Base-by-base conservation (phyloP, 192 early-diverging fungal genomes). In the Backusella tuberculispora region DNA sequence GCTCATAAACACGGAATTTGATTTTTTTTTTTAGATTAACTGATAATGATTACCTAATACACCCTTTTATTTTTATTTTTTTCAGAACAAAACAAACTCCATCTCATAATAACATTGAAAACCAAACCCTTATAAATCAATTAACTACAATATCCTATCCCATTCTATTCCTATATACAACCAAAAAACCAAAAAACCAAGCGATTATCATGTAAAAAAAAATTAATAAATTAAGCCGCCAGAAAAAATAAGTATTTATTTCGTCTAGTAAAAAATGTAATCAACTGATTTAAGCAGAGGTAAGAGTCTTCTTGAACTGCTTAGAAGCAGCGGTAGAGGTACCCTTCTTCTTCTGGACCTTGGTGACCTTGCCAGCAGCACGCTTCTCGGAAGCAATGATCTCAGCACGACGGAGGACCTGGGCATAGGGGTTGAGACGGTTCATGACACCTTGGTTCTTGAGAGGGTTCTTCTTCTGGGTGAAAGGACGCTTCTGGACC, bases 381-480 rank as follows among this genome's bases (percentile, higher is more conserved):
- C 63, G 72, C 68, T 81, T 80, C 82, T 90, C 87, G 78, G 83
- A 81, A 74, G 82, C 83, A 56, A 91, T 72, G 71, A 91, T 83
- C 86, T 92, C 94, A 68, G 90, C 89, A 80, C 93, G 92, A 66
- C 95, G 92, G 71, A 96, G 84, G 69, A 93, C 93, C 85, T 93
- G 91, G 65, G 97, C 96, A 84, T 99, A 98, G 74, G 98, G 98
- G 94, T 99, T 99, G 76, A 99, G 93, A 77, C 96, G 92, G 83
- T 94, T 91, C 83, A 97, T 91, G 47, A 98, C 90, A 83, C 92
- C 95, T 63, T 88, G 87, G 89, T 97, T 98, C 83, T 89, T 88
- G 83, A 99, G 92, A 67, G 97, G 97, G 96, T 99, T 99, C 95
- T 98, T 98, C 93, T 98, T 96, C 88, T 97, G 95, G 76, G 92